Percentiles rank a stretch among this genome's conserved stretches.
Conservation (phyloP, 2,329 filamentous ascomycete species). For the Lasiodiplodia sp. region DNA sequence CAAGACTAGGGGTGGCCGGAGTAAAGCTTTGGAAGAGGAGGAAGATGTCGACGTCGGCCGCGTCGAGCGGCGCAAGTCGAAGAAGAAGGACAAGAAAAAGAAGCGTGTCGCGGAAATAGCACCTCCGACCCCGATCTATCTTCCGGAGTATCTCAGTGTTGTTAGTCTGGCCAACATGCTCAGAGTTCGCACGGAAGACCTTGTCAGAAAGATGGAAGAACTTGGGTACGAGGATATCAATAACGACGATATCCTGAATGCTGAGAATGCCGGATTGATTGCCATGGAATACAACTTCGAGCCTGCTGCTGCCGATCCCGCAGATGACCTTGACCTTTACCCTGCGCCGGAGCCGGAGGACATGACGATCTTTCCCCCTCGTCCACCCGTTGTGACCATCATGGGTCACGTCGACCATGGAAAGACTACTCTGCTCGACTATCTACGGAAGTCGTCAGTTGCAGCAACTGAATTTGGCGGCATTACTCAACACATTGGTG, state of each 20-base stretch:
- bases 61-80: constrained; percentile 43
- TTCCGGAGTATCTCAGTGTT: constrained; percentile 94
- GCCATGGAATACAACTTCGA: constrained; percentile 94
- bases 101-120: constrained; percentile 34
- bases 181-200: constrained; percentile 72
- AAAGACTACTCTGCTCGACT: constrained; percentile 96
- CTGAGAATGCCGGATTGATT: constrained; percentile 88
- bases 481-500: constrained; percentile 98
- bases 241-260: constrained; percentile 84
- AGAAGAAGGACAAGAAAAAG: constrained; percentile 30
- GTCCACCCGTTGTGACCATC: constrained; percentile 95
- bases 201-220: constrained; percentile 77
- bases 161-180: constrained; percentile 79
- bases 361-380: constrained; percentile 69
- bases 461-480: constrained; percentile 92
- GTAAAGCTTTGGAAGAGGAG: constrained; percentile 31
- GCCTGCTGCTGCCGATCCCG: constrained; percentile 71
- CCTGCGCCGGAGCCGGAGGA: constrained; percentile 69
- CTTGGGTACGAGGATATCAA: constrained; percentile 89
- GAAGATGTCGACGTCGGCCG: constrained; percentile 2
- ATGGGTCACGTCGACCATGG: constrained; percentile 99
- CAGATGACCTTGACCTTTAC: constrained; percentile 74
- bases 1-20: constrained; percentile 31
- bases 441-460: constrained; percentile 88
- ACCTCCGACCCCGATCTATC: constrained; percentile 62